Percentiles rank a stretch among this genome's conserved stretches.
These are phyloP conservation scores for Endothia cerciana DNA, from an alignment of 2,329 filamentous ascomycete species.

Conservation along the genomic window DNA sequence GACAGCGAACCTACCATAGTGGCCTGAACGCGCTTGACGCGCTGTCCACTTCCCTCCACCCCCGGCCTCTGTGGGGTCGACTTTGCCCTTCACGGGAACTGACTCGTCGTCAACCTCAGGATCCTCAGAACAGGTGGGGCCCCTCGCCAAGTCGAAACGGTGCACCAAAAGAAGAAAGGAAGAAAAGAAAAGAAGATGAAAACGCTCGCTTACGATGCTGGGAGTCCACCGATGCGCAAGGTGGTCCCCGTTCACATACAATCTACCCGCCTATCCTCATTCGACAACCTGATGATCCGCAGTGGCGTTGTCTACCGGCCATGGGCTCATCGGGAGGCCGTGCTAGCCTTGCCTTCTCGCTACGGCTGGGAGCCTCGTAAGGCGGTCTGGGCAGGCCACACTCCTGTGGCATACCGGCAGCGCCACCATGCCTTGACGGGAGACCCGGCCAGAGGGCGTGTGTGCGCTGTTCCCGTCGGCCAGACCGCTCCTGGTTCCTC, in stretches of 20 bases:
- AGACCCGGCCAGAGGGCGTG: neutral
- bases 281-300: slow-evolving; percentile 1
- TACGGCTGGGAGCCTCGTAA: neutral
- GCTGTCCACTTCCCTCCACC: neutral
- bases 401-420: neutral
- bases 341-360: neutral
- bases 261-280: slow-evolving; percentile 8
- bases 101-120: neutral
- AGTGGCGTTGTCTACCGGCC: neutral
- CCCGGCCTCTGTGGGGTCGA: neutral
- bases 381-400: neutral
- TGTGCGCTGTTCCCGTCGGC: neutral
- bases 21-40: slow-evolving; percentile 7
- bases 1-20: slow-evolving; percentile 14
- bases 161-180: neutral
- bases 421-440: neutral
- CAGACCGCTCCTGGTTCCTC: neutral
- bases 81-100: neutral
- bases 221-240: neutral
- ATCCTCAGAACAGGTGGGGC: neutral
- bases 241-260: neutral
- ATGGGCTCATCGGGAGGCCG: neutral
- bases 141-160: neutral
- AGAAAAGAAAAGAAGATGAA: too few species aligned
- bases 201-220: neutral